Evolutionary conservation across 2,329 filamentous ascomycete species (phyloP).

Genomic region (Fusarium hainanense): DNA sequence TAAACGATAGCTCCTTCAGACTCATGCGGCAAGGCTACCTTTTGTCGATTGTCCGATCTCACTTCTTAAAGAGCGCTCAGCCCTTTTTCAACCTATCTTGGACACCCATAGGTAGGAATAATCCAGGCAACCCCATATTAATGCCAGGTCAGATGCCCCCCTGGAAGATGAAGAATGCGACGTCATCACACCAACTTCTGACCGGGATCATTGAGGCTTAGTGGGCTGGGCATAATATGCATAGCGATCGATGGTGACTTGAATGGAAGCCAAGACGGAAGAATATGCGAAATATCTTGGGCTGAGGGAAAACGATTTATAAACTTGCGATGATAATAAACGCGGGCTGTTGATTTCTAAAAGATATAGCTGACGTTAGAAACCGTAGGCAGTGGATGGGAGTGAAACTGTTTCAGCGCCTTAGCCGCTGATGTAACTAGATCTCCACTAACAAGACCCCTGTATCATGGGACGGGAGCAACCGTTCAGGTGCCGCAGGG

Average conservation of each 20-base stretch:
- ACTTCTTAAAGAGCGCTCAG: slow-evolving; percentile 9
- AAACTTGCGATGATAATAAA: background rate
- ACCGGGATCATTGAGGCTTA: slow-evolving; percentile 30
- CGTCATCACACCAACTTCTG: slow-evolving; percentile 34
- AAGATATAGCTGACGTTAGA: background rate
- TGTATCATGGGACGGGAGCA: background rate
- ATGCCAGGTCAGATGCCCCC: slow-evolving; percentile 31
- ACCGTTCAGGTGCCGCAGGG: background rate
- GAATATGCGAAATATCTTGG: background rate
- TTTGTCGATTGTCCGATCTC: background rate
- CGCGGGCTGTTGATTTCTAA: background rate
- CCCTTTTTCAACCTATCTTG: slow-evolving; percentile 13
- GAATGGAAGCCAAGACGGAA: slow-evolving; percentile 12
- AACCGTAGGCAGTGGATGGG: background rate
- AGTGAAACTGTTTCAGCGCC: slow-evolving; percentile 7
- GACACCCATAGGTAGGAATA: slow-evolving; percentile 7
- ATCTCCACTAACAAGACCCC: slow-evolving; percentile 1
- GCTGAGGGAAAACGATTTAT: background rate
- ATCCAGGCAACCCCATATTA: slow-evolving; percentile 9
- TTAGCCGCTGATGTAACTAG: background rate
- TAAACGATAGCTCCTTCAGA: background rate
- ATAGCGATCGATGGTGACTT: background rate
- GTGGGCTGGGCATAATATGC: slow-evolving; percentile 14
- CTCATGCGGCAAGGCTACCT: slow-evolving; percentile 13
- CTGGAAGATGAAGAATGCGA: slow-evolving; percentile 22